Conservation (phyloP, 257 asterid species). For the Marsdenia floribunda region DNA sequence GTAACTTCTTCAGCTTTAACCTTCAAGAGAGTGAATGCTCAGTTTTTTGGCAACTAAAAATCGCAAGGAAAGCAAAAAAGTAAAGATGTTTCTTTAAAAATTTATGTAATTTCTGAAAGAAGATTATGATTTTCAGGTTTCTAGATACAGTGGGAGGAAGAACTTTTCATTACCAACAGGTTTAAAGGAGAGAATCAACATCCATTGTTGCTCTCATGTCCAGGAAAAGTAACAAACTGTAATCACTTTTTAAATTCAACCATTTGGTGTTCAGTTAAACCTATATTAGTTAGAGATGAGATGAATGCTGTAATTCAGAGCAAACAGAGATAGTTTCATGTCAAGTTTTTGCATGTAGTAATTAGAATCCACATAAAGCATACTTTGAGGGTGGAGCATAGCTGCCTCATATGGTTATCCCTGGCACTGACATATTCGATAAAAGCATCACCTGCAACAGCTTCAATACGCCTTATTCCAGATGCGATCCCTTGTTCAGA, state of each 20-base stretch:
- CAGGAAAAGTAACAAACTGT: not conserved
- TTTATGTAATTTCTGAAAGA: not conserved
- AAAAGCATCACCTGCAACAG: slow-evolving; percentile 94
- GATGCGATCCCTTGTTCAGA: slow-evolving; percentile 89
- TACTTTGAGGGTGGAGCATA: slow-evolving; percentile 92
- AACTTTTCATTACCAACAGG: not conserved
- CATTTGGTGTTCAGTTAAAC: not conserved
- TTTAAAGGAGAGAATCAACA: not conserved
- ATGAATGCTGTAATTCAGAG: not conserved
- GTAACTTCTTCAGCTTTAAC: slow-evolving; percentile 89
- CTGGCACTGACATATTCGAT: slow-evolving; percentile 74
- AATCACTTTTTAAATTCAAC: not conserved
- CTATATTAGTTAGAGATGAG: not conserved
- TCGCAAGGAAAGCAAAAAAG: not conserved
- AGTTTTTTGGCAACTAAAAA: not conserved
- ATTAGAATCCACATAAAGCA: slow-evolving; percentile 14
- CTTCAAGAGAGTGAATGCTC: slow-evolving; percentile 27
- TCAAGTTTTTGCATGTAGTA: not conserved
- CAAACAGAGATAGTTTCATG: not conserved
- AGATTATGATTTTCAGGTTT: not conserved
- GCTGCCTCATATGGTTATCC: slow-evolving; percentile 88
- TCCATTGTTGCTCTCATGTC: not conserved
- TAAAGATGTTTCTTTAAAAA: not conserved
- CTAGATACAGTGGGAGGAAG: not conserved
- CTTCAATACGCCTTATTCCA: slow-evolving; percentile 89